phyloP scores from a whole-genome alignment of 352 stramenopile species.

The Pythium brassicae region DNA sequence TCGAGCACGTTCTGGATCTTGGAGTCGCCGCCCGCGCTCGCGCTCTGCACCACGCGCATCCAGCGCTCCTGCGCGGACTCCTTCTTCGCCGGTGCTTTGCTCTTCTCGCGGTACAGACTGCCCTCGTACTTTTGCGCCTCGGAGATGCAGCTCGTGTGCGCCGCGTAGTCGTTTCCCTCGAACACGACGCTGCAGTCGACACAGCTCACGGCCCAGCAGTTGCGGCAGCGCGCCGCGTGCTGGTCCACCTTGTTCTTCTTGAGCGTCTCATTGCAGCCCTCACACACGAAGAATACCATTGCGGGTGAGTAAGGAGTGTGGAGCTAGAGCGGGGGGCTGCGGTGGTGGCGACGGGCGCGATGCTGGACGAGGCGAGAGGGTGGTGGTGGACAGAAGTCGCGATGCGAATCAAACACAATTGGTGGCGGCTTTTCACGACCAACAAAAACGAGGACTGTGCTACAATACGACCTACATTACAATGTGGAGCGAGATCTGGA shows the following conservation, averaged over 20 bases:
- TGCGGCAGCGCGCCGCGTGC: conserved; percentile 77
- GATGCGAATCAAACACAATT: conserved; percentile 4
- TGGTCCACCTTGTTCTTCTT: conserved; percentile 94
- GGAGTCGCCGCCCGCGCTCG: conserved; percentile 37
- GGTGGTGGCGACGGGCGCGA: background rate
- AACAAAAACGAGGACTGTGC: background rate
- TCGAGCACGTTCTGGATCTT: conserved; percentile 68
- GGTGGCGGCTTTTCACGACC: conserved; percentile 2
- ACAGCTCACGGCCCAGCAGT: conserved; percentile 91
- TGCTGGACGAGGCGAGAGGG: background rate
- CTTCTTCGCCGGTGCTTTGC: conserved; percentile 65
- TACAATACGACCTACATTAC: no score
- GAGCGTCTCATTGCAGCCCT: conserved; percentile 89
- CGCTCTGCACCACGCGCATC: conserved; percentile 68
- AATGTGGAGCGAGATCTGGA: background rate
- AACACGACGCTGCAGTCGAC: conserved; percentile 92
- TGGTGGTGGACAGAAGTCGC: background rate
- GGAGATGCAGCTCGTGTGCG: conserved; percentile 91
- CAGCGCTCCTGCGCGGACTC: conserved; percentile 87
- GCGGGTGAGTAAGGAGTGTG: background rate
- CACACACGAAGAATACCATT: conserved; percentile 88
- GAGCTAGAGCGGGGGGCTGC: background rate
- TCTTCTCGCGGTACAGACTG: conserved; percentile 74
- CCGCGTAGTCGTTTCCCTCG: conserved; percentile 84
- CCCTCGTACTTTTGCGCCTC: conserved; percentile 94